Evolutionary conservation across 2,329 filamentous ascomycete genomes (phyloP), one percentile per base, ranked within the genome.

Genomic region (Ambrosiella xylebori): DNA sequence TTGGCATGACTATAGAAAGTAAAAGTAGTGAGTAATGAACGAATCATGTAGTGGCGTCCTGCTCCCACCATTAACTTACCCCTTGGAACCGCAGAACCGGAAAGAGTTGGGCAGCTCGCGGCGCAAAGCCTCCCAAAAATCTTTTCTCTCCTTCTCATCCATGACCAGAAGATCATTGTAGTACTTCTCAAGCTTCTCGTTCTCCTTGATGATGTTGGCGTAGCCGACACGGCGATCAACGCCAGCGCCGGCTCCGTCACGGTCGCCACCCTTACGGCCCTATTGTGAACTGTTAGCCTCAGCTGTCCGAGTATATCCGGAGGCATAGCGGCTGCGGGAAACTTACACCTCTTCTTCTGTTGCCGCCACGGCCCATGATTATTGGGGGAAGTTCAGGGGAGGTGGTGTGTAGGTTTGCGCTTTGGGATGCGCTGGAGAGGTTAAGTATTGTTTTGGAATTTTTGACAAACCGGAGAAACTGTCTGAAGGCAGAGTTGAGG

Each of bases 71-170:
- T 17, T 15, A 37, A 36, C 70, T 27, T 76, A 88, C 84, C 88
- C 87, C 76, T 91, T 94, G 52, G 89, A 96, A 41, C 93, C 93
- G 61, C 89, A 94, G 73, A 98, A 98, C 61, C 93, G 83, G 75
- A 97, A 98, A 71, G 90, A 96, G 74, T 96, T 97, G 58, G 93
- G 93, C 55, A 98, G 75, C 68, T 97, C 90, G 63, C 84, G 81
- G 66, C 82, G 81, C 68, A 97, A 74, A 0, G 86, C 81, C 41
- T 79, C 78, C 93, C 93, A 98, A 71, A 96, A 97, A 8, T 79
- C 76, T 59, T 81, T 75, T 65, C 80, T 82, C 72, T 97, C 91
- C 72, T 84, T 81, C 54, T 89, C 86, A 0, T 85, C 77, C 7
- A 97, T 73, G 60, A 89, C 79, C 5, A 86, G 77, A 37, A 90